Conservation (phyloP, 129 eudicot species). For the Apium graveolens region DNA sequence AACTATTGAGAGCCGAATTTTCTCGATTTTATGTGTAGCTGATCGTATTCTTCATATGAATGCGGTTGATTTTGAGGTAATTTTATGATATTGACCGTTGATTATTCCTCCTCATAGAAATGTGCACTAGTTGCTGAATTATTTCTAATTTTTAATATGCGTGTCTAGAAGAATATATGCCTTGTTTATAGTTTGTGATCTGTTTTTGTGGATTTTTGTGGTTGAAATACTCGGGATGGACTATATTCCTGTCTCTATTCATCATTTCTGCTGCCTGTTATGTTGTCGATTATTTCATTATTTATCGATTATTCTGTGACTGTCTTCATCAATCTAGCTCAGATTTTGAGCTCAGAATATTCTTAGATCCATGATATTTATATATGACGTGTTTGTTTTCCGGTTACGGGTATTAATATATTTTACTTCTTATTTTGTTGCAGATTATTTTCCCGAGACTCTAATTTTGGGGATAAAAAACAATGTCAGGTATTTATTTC, state of each 20-base stretch:
- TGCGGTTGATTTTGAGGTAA: conserved; percentile 1
- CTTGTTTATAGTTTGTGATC: neutral
- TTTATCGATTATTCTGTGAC: neutral
- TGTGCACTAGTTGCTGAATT: neutral
- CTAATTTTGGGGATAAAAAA: conserved; percentile 7
- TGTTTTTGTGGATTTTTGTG: neutral
- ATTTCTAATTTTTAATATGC: neutral
- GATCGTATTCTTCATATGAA: conserved; percentile 11
- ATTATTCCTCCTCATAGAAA: neutral
- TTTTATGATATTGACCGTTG: neutral
- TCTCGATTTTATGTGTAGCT: neutral
- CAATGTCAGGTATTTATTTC: conserved; percentile 44
- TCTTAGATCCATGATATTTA: neutral
- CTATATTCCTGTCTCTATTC: neutral
- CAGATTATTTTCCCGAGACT: conserved; percentile 13
- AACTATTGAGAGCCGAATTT: neutral
- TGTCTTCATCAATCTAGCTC: conserved; percentile 4
- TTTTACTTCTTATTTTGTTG: conserved; percentile 17
- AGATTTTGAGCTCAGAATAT: neutral
- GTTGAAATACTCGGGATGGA: neutral
- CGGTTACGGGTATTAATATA: neutral
- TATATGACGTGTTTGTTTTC: neutral
- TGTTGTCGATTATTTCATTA: conserved; percentile 9
- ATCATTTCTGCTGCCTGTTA: conserved; percentile 8
- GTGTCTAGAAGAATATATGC: neutral